A percentile compares a stretch with the other conserved stretches of the same genome.
Conservation (phyloP, 2,329 filamentous ascomycete species). For the Macrophomina phaseolina region DNA sequence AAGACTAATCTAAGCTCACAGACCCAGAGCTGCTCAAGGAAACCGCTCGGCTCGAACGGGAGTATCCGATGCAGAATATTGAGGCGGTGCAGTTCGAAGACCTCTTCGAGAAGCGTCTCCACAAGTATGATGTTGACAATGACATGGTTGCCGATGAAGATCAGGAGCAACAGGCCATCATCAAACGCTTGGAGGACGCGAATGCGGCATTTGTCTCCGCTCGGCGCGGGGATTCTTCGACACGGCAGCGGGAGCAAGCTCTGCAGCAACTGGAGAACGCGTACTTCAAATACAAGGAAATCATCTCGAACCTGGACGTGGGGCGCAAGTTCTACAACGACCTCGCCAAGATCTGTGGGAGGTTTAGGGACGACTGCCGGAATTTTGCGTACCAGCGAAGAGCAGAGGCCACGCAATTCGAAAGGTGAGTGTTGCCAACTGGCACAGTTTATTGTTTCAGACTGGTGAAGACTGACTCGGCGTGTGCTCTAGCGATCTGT, state of each 20-base stretch:
- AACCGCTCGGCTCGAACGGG: slow-evolving; percentile 81
- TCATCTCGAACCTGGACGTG: slow-evolving; percentile 87
- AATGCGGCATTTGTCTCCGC: slow-evolving; percentile 80
- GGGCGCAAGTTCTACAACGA: slow-evolving; percentile 98
- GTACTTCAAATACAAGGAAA: slow-evolving; percentile 96
- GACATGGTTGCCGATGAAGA: slow-evolving; percentile 73
- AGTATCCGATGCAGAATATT: slow-evolving; percentile 82
- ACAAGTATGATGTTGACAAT: slow-evolving; percentile 80
- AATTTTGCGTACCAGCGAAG: slow-evolving; percentile 81
- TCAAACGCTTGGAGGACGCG: slow-evolving; percentile 72
- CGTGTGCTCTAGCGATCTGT: slow-evolving; percentile 55
- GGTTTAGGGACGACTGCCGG: slow-evolving; percentile 81
- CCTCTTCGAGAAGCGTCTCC: slow-evolving; percentile 83
- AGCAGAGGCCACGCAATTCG: slow-evolving; percentile 78
- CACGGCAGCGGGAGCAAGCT: slow-evolving; percentile 79
- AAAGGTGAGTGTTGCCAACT: slow-evolving; percentile 52
- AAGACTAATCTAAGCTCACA: slow-evolving; percentile 34
- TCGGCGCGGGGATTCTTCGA: slow-evolving; percentile 69
- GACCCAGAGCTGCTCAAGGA: slow-evolving; percentile 81
- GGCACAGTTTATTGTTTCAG: not conserved
- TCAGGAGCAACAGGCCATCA: slow-evolving; percentile 75
- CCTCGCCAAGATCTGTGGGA: slow-evolving; percentile 81
- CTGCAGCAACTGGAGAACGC: slow-evolving; percentile 88
- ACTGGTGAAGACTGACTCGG: slow-evolving; percentile 9
- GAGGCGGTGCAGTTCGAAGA: slow-evolving; percentile 90